Base-by-base conservation (phyloP, 1,284 basidiomycete genomes). In the Laetiporus sulphureus region DNA sequence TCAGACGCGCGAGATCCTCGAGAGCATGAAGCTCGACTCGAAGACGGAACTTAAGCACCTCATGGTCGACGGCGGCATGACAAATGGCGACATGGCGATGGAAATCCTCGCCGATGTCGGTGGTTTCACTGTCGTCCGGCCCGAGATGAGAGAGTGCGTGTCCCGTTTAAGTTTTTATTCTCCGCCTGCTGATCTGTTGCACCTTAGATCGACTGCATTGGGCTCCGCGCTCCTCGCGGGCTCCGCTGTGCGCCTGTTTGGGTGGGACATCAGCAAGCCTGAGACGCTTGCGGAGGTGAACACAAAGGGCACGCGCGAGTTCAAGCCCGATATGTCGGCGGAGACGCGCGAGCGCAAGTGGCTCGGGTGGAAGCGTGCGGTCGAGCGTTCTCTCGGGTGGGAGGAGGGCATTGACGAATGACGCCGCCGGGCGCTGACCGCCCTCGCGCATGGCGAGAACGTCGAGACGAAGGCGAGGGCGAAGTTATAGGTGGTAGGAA, bases 221-320 rank as follows among this genome's bases (percentile, higher is more conserved):
- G 95, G 95, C n/a, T 91, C 92, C 7, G 96, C 96, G 15, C 69
- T 99, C 31, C 77, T 97, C n/a, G 95, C 96, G 12, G 96, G 89
- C 12, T 78, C 88, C 31, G 93, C 95, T 1, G 75, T 98, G 24
- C 72, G 77, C 4, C 69, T 98, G 21, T 95, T 90, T 55, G 95
- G 93, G n/a, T 99, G 95, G 96, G 83, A 98, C 62, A 65, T 98
- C 42, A 73, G 68, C 47, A 77, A 80, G 41, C 93, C 94, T 0
- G 82, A 91, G 61, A 93, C 93, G 19, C 72, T 99, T n/a, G 65
- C 66, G 10, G 77, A 90, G 54, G 94, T 98, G 35, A 98, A 98
- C 61, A 91, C 89, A 25, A 79, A 83, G 32, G 91, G 91, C 16
- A 86, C 73, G 54, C 74, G 70, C 42, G 71, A 73, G 32, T 98